Percentiles rank a stretch among this genome's conserved stretches.
Conservation (phyloP, 805 yeast species). For the Cyberlindnera euphorbiiphila region DNA sequence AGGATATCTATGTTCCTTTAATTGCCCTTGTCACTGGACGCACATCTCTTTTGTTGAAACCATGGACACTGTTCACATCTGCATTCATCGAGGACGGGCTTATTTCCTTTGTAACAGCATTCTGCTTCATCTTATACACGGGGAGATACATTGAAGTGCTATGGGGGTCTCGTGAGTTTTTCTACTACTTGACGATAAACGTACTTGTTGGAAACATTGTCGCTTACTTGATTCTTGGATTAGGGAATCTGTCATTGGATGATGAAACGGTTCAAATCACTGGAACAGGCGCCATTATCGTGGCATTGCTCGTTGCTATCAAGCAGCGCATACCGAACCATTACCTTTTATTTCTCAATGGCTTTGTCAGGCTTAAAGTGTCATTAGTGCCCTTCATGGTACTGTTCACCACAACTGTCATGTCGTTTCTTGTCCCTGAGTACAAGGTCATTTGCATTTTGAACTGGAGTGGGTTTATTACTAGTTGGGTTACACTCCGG, state of each 20-base stretch:
- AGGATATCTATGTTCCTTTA: constrained; percentile 44
- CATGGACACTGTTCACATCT: constrained; percentile 49
- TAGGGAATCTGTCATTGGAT: constrained; percentile 9
- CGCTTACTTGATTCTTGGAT: constrained; percentile 30
- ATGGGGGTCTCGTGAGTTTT: constrained; percentile 49
- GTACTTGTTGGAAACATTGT: constrained; percentile 35
- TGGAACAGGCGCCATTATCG: constrained; percentile 24
- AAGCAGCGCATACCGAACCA: constrained; percentile 55
- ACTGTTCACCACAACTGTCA: constrained; percentile 16
- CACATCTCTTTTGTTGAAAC: constrained; percentile 37
- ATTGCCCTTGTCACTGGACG: constrained; percentile 46
- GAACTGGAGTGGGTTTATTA: constrained; percentile 31
- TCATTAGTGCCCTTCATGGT: constrained; percentile 29
- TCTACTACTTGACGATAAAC: constrained; percentile 37
- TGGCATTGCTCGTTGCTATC: constrained; percentile 51
- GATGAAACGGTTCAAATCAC: constrained; percentile 15
- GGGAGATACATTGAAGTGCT: constrained; percentile 52
- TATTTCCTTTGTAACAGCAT: constrained; percentile 35
- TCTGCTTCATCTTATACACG: constrained; percentile 41
- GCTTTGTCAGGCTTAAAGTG: constrained; percentile 35
- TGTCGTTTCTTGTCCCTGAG: constrained; percentile 20
- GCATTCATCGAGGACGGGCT: constrained; percentile 44
- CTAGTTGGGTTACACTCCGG: constrained; percentile 39
- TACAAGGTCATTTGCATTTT: constrained; percentile 8
- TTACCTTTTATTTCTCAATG: constrained; percentile 44